Base-by-base conservation (phyloP, 495 filamentous ascomycete species). In the Saxispiralis lemnorum region DNA sequence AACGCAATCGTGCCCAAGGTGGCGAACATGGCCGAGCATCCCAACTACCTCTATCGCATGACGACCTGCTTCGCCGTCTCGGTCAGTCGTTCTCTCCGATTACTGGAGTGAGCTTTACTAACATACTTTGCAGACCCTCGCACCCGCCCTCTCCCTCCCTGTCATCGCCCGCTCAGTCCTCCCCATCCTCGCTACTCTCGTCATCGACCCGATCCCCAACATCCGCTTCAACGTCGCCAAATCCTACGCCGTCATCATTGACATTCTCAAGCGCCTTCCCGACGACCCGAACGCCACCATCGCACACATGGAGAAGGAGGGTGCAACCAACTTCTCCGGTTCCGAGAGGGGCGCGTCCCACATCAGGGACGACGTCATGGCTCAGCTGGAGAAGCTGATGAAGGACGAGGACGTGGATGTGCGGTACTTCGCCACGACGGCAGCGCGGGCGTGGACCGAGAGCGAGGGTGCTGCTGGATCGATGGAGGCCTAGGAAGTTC, bases 151-250 rank as follows among this genome's bases (percentile, higher is more conserved):
- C 53, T 86, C 80, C 53, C 66, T 96, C 42, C 80, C 83, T 38
- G 83, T 93, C 44, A 89, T 96, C 56, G 79, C 87, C 58, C 79
- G 78, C 58, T 88, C 81, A 15, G 89, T 97, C 53, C 75, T 97
- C 9, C 88, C 92, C 31, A 96, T 96, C 72, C 71, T 97, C 61
- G 83, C 94, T 56, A 79, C 86, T 63, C 77, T 97, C 21, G 81
- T 93, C 20, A 69, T 71, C 13, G 89, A 97, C 57, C 84, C 87
- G 20, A 97, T 97, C 56, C 89, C 89, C 41, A 97, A 97, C 61
- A 97, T 97, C 59, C 84, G 89, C 41, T 97, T 97, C 72, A 97
- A 97, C 57, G 88, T 96, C 40, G 92, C 89, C 43, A 97, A 97
- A 65, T 95, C 92, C 20, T 97, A 95, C 57, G 72, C 75, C 14